Percentiles rank a stretch among this genome's conserved stretches.
Conservation (phyloP, 495 filamentous ascomycete genomes). For the Trichocladium antarcticum region DNA sequence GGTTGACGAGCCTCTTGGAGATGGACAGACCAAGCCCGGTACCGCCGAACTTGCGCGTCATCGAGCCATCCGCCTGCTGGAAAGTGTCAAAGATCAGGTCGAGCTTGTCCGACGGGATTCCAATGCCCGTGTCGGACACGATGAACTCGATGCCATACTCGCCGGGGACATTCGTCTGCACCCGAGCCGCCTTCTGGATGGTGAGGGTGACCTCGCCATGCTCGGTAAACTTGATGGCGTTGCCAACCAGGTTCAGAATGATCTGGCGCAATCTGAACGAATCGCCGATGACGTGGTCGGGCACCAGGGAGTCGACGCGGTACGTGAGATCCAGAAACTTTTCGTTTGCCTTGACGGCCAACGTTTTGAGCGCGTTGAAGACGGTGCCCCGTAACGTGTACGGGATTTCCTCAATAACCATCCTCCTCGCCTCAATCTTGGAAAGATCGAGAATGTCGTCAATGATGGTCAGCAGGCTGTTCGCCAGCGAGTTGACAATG, state of each 20-base stretch:
- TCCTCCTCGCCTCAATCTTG: slow-evolving; percentile 98
- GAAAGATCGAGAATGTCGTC: slow-evolving; percentile 98
- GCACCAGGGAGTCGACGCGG: slow-evolving; percentile 84
- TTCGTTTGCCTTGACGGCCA: slow-evolving; percentile 96
- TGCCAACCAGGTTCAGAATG: slow-evolving; percentile 71
- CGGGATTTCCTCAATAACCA: slow-evolving; percentile 97
- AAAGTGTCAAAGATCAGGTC: slow-evolving; percentile 99
- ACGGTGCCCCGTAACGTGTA: slow-evolving; percentile 92
- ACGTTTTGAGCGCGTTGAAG: slow-evolving; percentile 93
- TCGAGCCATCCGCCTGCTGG: slow-evolving; percentile 97
- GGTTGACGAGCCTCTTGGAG: slow-evolving; percentile 85
- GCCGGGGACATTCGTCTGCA: slow-evolving; percentile 45
- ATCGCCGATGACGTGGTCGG: slow-evolving; percentile 93
- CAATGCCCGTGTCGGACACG: slow-evolving; percentile 94
- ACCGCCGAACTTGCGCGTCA: slow-evolving; percentile 91
- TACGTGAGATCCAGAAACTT: slow-evolving; percentile 91
- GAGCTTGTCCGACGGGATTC: slow-evolving; percentile 90
- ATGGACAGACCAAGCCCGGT: slow-evolving; percentile 94
- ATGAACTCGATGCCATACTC: slow-evolving; percentile 95
- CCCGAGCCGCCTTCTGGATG: slow-evolving; percentile 63
- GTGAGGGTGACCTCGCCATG: slow-evolving; percentile 92
- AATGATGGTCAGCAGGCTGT: slow-evolving; percentile 95
- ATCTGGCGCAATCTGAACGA: slow-evolving; percentile 96
- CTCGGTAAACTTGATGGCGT: slow-evolving; percentile 94
- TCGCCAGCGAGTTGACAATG: slow-evolving; percentile 94